Evolutionary conservation across 2,329 filamentous ascomycete species (phyloP).

Genomic region (Penicillium sp.): DNA sequence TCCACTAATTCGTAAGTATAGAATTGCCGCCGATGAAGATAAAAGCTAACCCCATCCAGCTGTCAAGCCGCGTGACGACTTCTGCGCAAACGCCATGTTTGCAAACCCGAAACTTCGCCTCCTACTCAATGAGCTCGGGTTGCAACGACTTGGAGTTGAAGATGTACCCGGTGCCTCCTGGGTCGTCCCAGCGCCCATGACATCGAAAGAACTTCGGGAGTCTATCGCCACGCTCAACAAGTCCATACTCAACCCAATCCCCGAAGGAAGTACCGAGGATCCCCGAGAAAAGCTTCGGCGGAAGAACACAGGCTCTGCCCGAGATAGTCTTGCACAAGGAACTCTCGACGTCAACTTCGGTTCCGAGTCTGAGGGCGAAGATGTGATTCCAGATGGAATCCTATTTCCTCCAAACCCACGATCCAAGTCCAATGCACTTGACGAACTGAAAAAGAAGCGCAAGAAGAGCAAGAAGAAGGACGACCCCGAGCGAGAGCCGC

Average conservation of each 20-base stretch:
- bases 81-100: constrained; percentile 75
- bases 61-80: constrained; percentile 67
- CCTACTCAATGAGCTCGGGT: constrained; percentile 75
- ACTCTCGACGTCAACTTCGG: constrained; percentile 65
- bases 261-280: constrained; percentile 73
- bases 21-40: not conserved
- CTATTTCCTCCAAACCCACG: constrained; percentile 66
- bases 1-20: constrained; percentile 52
- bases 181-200: constrained; percentile 71
- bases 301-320: constrained; percentile 56
- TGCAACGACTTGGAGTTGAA: constrained; percentile 67
- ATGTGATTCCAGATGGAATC: constrained; percentile 59
- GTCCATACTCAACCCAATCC: constrained; percentile 76
- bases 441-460: constrained; percentile 64
- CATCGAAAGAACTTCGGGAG: constrained; percentile 68
- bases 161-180: constrained; percentile 78
- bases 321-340: constrained; percentile 35
- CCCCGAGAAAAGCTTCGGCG: constrained; percentile 80
- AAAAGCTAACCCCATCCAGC: constrained; percentile 43
- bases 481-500: constrained; percentile 56
- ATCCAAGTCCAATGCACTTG: constrained; percentile 56
- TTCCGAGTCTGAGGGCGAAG: constrained; percentile 69
- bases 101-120: constrained; percentile 87
- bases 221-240: constrained; percentile 74
- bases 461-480: constrained; percentile 56